phyloP scores from a whole-genome alignment of 495 filamentous ascomycete genomes.

The Neurospora sp. region DNA sequence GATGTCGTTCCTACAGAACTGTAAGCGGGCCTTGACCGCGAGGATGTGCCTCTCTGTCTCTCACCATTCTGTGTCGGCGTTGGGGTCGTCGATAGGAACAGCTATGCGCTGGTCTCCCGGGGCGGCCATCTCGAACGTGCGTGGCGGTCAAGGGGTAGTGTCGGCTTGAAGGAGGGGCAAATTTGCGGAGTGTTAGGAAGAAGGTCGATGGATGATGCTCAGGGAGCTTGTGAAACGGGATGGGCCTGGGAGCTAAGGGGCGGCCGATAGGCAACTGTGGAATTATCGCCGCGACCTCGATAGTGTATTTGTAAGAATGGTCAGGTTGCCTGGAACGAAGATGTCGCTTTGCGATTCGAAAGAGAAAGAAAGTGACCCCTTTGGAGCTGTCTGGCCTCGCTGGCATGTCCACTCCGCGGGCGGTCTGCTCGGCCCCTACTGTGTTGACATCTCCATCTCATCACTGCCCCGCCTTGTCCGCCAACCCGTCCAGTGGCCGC shows the following conservation, averaged over 20 bases:
- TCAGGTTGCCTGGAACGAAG: neutral
- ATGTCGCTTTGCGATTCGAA: neutral
- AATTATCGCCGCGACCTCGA: neutral
- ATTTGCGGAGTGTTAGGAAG: neutral
- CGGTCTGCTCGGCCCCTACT: neutral
- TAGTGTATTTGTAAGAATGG: neutral
- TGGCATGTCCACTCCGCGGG: neutral
- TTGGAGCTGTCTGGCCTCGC: neutral
- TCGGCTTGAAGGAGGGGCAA: neutral
- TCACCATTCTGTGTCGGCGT: conserved; percentile 97
- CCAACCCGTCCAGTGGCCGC: neutral
- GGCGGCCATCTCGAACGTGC: conserved; percentile 52
- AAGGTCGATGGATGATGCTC: neutral
- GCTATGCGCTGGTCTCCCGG: conserved; percentile 52
- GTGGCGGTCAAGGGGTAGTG: neutral
- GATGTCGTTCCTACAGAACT: conserved; percentile 80
- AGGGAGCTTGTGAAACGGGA: neutral
- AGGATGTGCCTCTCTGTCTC: conserved; percentile 1
- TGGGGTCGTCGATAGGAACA: conserved; percentile 88
- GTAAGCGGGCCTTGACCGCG: conserved; percentile 1
- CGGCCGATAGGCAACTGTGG: neutral
- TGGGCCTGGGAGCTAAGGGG: neutral
- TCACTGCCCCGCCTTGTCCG: neutral
- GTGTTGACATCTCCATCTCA: neutral
- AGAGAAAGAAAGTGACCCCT: neutral